These are phyloP conservation scores for Apiotrichum mycotoxinovorans DNA, from an alignment of 1,284 basidiomycete genomes.

Conservation along the genomic window DNA sequence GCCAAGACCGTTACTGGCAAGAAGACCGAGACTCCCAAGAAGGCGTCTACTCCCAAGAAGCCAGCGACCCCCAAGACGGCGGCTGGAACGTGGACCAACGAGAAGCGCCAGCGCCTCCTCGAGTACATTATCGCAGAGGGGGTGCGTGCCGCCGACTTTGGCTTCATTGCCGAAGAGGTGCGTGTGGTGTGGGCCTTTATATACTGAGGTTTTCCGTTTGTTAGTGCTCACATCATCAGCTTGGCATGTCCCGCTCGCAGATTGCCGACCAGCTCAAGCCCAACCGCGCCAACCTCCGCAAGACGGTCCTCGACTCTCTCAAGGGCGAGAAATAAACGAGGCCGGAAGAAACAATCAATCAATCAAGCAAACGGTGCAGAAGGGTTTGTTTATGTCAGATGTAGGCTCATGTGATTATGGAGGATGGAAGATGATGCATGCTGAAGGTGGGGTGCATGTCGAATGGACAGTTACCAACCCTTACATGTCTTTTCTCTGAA, in stretches of 20 bases:
- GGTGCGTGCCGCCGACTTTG: not conserved
- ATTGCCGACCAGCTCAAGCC: conserved; percentile 10
- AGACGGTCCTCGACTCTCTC: not conserved
- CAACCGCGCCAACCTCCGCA: conserved; percentile 10
- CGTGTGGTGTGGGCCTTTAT: not conserved
- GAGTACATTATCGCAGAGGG: not conserved
- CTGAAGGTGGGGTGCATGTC: too few species aligned
- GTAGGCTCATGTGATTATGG: too few species aligned
- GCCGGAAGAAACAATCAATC: too few species aligned
- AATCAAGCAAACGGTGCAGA: too few species aligned
- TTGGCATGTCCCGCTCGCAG: conserved; percentile 7
- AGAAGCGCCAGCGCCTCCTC: not conserved
- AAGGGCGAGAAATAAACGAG: not conserved
- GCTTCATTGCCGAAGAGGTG: not conserved
- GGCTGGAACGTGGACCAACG: conserved; percentile 2
- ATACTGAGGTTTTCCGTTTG: not conserved
- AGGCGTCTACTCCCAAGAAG: not conserved
- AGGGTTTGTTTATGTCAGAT: too few species aligned
- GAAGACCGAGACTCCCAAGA: not conserved
- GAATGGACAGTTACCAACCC: too few species aligned
- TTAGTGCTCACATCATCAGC: conserved; percentile 1
- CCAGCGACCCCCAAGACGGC: not conserved
- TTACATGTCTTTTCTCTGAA: too few species aligned
- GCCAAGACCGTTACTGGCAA: too few species aligned
- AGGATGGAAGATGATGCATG: too few species aligned